Percentiles rank a stretch among this genome's conserved stretches.
Conservation (phyloP, 257 asterid genomes). For the Anisodus acutangulus region DNA sequence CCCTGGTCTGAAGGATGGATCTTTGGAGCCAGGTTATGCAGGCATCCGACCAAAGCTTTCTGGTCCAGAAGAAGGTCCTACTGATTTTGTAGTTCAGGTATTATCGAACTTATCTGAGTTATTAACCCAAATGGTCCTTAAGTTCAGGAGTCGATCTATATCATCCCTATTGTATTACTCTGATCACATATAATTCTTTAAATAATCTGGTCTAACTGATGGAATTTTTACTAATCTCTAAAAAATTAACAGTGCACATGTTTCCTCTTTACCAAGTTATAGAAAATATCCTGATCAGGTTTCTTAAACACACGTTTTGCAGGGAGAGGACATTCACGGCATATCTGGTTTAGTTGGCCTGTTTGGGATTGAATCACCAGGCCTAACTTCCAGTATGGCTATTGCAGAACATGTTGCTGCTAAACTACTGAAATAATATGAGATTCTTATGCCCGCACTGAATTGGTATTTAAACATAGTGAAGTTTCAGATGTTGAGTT, state of each 20-base stretch:
- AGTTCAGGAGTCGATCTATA: neutral
- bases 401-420: slow-evolving; percentile 77
- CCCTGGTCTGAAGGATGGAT: slow-evolving; percentile 64
- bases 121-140: neutral
- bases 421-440: slow-evolving; percentile 31
- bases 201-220: neutral
- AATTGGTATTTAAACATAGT: neutral
- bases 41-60: slow-evolving; percentile 85
- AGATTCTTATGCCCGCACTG: neutral
- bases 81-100: slow-evolving; percentile 84
- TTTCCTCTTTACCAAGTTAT: neutral
- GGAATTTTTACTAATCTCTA: neutral
- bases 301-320: slow-evolving; percentile 9
- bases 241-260: neutral
- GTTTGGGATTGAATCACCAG: slow-evolving; percentile 90
- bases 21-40: slow-evolving; percentile 81
- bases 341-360: slow-evolving; percentile 68
- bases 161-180: neutral
- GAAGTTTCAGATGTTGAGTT: neutral
- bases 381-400: slow-evolving; percentile 78
- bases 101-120: neutral
- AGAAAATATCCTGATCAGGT: neutral
- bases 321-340: slow-evolving; percentile 76
- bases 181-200: neutral
- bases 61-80: slow-evolving; percentile 56